phyloP scores from a whole-genome alignment of 768 basidiomycete genomes.

The Suillus brevipes region DNA sequence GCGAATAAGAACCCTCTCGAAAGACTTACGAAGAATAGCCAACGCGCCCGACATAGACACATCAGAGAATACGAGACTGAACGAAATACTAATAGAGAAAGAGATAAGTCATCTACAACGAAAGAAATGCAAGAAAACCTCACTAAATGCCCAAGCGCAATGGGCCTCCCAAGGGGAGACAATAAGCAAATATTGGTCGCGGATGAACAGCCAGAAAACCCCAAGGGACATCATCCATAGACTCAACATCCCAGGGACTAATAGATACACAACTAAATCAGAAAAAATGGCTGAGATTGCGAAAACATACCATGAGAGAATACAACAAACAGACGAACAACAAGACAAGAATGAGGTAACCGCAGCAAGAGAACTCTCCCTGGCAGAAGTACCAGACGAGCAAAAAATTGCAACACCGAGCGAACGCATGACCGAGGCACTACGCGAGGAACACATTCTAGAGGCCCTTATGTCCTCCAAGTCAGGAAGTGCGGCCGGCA shows the following conservation, averaged over 20 bases:
- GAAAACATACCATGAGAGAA: not conserved
- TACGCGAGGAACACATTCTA: constrained; percentile 17
- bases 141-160: not conserved
- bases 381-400: not conserved
- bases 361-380: not conserved
- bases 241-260: not conserved
- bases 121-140: not conserved
- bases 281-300: not conserved
- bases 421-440: accelerated
- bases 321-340: not conserved
- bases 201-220: not conserved
- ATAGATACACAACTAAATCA: not conserved
- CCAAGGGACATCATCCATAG: not conserved
- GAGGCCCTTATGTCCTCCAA: constrained; percentile 14
- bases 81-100: too few species aligned
- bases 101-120: not conserved
- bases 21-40: too few species aligned
- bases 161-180: not conserved
- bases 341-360: too few species aligned
- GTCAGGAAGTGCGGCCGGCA: constrained; percentile 23
- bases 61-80: too few species aligned
- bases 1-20: too few species aligned
- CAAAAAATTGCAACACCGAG: not conserved
- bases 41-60: too few species aligned
- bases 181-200: not conserved